Base-by-base conservation (phyloP, 2,329 filamentous ascomycete genomes). In the Stylonectria norvegica region DNA sequence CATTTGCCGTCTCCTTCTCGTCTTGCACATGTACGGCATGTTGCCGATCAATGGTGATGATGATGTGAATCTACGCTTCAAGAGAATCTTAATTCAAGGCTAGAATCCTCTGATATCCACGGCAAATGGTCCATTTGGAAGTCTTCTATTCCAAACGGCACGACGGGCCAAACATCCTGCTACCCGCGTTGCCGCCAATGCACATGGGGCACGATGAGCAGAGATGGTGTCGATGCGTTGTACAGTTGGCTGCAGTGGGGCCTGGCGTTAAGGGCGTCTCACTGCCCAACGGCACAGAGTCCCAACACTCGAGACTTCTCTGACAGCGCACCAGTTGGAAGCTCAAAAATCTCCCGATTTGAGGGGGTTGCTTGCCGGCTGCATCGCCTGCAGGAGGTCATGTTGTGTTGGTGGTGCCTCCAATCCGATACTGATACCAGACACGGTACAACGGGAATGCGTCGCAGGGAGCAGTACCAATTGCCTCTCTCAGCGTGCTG, bases 251-350 rank as follows among this genome's bases (percentile, higher is more conserved):
- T n/a, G 58, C 50, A 55, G 53, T 61, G 59, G 59, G 60, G 62
- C 60, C 62, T 59, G 65, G 22, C 17, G 50, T 68, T 64, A 67
- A 65, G 43, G 61, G 65, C 64, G 67, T 62, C 62, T 70, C 65
- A 61, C 56, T 72, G 66, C 71, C 72, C 72, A 75, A 75, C 71
- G 59, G 62, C 58, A 63, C 58, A 44, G 55, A 48, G 49, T 49
- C 45, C 40, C 47, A 46, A 41, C 48, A 42, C 45, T 39, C 38
- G 43, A 45, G 43, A 39, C 40, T 38, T 18, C 28, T 22, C 43
- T 48, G 40, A 48, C 49, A 57, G 47, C 44, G 44, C 44, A 48
- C 43, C 40, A 41, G 30, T 45, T 37, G 42, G 32, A 53, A 32
- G 36, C 27, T 34, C 30, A 34, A 45, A 30, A 46, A 44, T 17